Evolutionary conservation across 1,139 yeast genomes (phyloP).

Genomic region (Magnusiomyces paraingens): DNA sequence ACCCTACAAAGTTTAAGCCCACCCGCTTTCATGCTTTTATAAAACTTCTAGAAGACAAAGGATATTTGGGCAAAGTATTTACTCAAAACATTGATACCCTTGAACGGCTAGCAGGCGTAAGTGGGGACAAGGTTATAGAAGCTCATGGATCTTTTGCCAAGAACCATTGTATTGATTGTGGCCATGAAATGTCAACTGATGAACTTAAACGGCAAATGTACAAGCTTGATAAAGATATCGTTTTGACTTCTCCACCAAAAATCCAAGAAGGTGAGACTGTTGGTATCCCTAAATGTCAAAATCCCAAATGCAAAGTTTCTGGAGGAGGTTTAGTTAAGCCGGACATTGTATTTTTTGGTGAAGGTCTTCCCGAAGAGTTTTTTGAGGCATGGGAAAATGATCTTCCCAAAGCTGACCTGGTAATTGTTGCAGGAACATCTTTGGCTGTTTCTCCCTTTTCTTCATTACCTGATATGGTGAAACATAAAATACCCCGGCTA

Average conservation of each 20-base stretch:
- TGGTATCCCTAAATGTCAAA: slow-evolving; percentile 51
- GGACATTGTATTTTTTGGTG: slow-evolving; percentile 90
- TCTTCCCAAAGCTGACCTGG: slow-evolving; percentile 50
- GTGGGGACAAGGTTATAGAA: slow-evolving; percentile 60
- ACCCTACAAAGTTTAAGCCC: slow-evolving; percentile 82
- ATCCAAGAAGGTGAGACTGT: slow-evolving; percentile 19
- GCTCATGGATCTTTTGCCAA: slow-evolving; percentile 93
- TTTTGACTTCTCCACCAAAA: slow-evolving; percentile 21
- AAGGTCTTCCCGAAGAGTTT: slow-evolving; percentile 63
- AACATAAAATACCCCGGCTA: slow-evolving; percentile 45
- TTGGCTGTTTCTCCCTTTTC: slow-evolving; percentile 89
- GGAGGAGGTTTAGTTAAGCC: slow-evolving; percentile 71
- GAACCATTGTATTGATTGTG: slow-evolving; percentile 77
- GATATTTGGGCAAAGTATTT: slow-evolving; percentile 59
- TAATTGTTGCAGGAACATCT: slow-evolving; percentile 89
- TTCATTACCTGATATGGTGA: slow-evolving; percentile 61
- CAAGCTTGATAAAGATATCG: not conserved
- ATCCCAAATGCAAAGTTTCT: slow-evolving; percentile 31
- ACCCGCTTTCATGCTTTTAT: slow-evolving; percentile 74
- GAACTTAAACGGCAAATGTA: slow-evolving; percentile 44
- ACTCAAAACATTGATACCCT: slow-evolving; percentile 92
- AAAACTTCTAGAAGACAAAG: slow-evolving; percentile 57
- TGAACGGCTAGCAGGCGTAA: slow-evolving; percentile 77
- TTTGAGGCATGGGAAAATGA: slow-evolving; percentile 50
- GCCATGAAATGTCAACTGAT: slow-evolving; percentile 45